These are phyloP conservation scores for Plectranthus barbatus DNA, from an alignment of 257 asterid species.

Conservation along the genomic window DNA sequence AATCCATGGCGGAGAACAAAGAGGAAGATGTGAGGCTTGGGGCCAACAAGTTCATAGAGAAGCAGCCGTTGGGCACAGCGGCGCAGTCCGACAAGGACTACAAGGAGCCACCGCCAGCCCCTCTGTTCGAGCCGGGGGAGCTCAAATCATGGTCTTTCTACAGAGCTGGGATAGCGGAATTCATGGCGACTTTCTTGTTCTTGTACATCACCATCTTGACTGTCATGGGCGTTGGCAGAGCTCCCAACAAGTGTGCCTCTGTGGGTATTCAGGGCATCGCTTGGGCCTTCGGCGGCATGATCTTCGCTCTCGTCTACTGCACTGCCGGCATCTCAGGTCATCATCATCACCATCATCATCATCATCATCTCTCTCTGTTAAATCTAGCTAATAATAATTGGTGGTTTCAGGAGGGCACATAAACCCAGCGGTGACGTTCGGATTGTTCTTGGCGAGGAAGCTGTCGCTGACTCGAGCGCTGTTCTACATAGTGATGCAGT, in stretches of 20 bases:
- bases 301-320: slow-evolving; percentile 61
- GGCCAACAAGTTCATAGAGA: slow-evolving; percentile 50
- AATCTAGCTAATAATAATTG: too few species aligned
- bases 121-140: slow-evolving; percentile 59
- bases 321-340: slow-evolving; percentile 57
- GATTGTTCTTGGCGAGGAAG: slow-evolving; percentile 65
- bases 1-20: slow-evolving; percentile 47
- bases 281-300: slow-evolving; percentile 77
- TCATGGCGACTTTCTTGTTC: slow-evolving; percentile 62
- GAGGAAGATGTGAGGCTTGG: slow-evolving; percentile 59
- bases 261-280: slow-evolving; percentile 69
- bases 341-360: too few species aligned
- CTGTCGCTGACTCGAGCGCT: slow-evolving; percentile 52
- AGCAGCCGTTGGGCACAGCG: slow-evolving; percentile 54
- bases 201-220: slow-evolving; percentile 48
- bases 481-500: slow-evolving; percentile 63
- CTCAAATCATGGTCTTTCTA: slow-evolving; percentile 63
- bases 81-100: slow-evolving; percentile 64
- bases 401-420: too few species aligned
- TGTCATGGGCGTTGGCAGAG: slow-evolving; percentile 47
- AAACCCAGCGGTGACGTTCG: too few species aligned
- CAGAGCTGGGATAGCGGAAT: slow-evolving; percentile 69
- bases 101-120: slow-evolving; percentile 61
- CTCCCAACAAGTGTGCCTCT: slow-evolving; percentile 34
- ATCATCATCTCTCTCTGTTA: too few species aligned